A percentile compares a stretch with the other conserved stretches of the same genome.
Conservation (phyloP, 331 rosid genomes). For the Quercus tomentella region DNA sequence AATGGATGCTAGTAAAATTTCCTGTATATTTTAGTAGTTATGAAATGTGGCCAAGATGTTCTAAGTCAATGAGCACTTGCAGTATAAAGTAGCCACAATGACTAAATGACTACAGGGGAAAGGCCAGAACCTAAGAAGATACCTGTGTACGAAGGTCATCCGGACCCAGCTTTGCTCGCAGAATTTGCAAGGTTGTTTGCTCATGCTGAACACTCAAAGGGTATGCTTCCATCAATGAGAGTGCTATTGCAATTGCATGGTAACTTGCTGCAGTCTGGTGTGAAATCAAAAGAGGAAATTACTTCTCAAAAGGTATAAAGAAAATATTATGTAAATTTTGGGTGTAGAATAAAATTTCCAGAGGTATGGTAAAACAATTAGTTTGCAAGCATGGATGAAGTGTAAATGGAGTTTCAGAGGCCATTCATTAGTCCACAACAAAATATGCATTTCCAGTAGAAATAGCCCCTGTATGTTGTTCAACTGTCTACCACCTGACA, state of each 20-base stretch:
- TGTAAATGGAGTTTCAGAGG: neutral
- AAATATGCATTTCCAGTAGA: neutral
- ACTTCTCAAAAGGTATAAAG: neutral
- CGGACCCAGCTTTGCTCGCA: slow-evolving; percentile 92
- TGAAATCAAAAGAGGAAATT: slow-evolving; percentile 27
- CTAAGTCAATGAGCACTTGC: neutral
- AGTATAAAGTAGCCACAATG: neutral
- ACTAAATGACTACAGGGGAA: neutral
- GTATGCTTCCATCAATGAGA: slow-evolving; percentile 98
- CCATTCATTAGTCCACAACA: neutral
- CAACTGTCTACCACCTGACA: neutral
- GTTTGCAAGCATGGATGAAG: neutral
- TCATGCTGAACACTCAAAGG: slow-evolving; percentile 98
- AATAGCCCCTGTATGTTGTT: neutral
- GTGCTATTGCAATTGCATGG: slow-evolving; percentile 98
- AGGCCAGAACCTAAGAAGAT: slow-evolving; percentile 15
- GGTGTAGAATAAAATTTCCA: neutral
- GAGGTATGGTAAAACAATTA: neutral
- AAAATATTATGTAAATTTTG: neutral
- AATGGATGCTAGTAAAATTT: neutral
- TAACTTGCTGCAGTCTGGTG: slow-evolving; percentile 97
- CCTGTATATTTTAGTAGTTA: neutral
- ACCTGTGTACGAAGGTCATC: slow-evolving; percentile 98
- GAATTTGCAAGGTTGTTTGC: slow-evolving; percentile 93
- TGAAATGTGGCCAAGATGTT: slow-evolving; percentile 1